Percentiles rank a stretch among this genome's conserved stretches.
These are phyloP conservation scores for Mucor plumbeus DNA, from an alignment of 371 early-diverging fungal genomes.

Conservation along the genomic window DNA sequence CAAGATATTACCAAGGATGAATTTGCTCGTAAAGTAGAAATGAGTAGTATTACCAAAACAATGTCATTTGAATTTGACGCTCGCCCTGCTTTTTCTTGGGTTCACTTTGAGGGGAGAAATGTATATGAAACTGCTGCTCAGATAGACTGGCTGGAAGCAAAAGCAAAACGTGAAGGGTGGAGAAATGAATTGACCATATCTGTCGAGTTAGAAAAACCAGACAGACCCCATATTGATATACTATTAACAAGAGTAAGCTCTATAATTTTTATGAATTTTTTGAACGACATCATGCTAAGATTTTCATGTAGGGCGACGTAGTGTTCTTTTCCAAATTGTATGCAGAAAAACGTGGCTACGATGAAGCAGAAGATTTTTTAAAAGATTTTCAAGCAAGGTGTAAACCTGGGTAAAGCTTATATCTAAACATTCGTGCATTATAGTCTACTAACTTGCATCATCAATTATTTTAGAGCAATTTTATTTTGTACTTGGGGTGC, in stretches of 20 bases:
- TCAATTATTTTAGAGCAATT: conserved; percentile 42
- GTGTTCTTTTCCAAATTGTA: conserved; percentile 71
- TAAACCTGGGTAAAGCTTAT: conserved; percentile 17
- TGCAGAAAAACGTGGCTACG: conserved; percentile 66
- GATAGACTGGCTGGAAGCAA: conserved; percentile 60
- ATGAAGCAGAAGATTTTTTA: conserved; percentile 27
- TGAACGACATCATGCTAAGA: background rate
- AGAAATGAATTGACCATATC: conserved; percentile 59
- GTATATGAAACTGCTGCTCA: conserved; percentile 55
- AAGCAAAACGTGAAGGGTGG: conserved; percentile 49
- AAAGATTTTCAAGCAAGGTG: conserved; percentile 18
- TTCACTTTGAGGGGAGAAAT: conserved; percentile 78
- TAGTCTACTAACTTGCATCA: background rate
- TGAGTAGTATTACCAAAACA: conserved; percentile 20
- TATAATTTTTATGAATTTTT: background rate
- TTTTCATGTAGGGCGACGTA: conserved; percentile 60
- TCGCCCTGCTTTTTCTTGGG: conserved; percentile 45
- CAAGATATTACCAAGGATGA: conserved; percentile 56
- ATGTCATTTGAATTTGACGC: conserved; percentile 23
- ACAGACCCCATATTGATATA: conserved; percentile 60
- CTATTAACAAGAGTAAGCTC: conserved; percentile 50
- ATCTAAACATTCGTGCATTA: background rate
- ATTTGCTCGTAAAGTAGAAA: conserved; percentile 46
- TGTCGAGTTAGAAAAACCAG: conserved; percentile 72
- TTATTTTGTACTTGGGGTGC: conserved; percentile 69